Percentiles rank a stretch among this genome's conserved stretches.
phyloP scores from a whole-genome alignment of 805 yeast species.

The Debaryomyces tyrocola region DNA sequence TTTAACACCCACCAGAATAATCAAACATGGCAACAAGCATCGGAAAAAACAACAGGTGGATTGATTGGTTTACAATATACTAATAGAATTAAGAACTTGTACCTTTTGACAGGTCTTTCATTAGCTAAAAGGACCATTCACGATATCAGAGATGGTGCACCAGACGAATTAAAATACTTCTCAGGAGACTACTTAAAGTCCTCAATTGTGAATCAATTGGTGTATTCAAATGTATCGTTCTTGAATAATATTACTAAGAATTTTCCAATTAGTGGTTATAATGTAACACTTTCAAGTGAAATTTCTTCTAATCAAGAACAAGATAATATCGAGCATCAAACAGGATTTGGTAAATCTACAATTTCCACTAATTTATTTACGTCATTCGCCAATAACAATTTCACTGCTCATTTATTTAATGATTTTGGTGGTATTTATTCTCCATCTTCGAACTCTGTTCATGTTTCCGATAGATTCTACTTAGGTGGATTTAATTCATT shows the following conservation, averaged over 20 bases:
- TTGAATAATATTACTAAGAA: constrained; percentile 24
- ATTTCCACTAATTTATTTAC: constrained; percentile 30
- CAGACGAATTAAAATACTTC: constrained; percentile 38
- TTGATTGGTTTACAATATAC: constrained; percentile 48
- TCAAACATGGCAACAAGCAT: constrained; percentile 52
- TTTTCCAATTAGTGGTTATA: constrained; percentile 49
- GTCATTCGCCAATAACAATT: constrained; percentile 42
- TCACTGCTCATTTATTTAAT: constrained; percentile 51
- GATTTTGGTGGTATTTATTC: constrained; percentile 59
- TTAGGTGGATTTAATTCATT: constrained; percentile 79
- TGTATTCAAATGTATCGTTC: constrained; percentile 20
- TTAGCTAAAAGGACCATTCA: constrained; percentile 56
- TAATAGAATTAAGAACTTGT: constrained; percentile 22
- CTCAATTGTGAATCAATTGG: constrained; percentile 26
- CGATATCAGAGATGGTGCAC: constrained; percentile 51
- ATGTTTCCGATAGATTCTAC: constrained; percentile 76
- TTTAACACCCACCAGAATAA: constrained; percentile 40
- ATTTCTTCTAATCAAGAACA: constrained; percentile 32
- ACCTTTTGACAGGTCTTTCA: constrained; percentile 53
- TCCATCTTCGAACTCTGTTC: constrained; percentile 34
- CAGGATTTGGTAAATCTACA: constrained; percentile 36
- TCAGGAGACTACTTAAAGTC: constrained; percentile 38
- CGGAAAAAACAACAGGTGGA: constrained; percentile 55
- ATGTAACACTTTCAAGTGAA: constrained; percentile 65
- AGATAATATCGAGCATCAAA: constrained; percentile 16